phyloP scores from a whole-genome alignment of 768 basidiomycete species.

The Pulveroboletus sp. region DNA sequence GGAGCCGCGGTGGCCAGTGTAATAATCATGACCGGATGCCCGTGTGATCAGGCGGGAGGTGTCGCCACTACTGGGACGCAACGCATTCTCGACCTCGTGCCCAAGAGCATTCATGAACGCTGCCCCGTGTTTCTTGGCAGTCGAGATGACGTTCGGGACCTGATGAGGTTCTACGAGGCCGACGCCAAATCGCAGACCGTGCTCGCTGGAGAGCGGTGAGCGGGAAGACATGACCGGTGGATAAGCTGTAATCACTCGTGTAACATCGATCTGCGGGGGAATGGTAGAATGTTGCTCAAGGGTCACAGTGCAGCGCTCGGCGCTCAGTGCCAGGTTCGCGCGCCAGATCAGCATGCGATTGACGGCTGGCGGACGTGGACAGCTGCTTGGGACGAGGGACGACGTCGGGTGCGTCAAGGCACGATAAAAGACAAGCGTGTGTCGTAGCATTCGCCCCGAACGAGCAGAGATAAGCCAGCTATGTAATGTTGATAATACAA shows the following conservation, averaged over 20 bases:
- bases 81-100: constrained; percentile 87
- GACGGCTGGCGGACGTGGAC: neutral
- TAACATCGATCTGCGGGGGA: neutral
- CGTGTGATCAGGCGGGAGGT: constrained; percentile 72
- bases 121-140: constrained; percentile 92
- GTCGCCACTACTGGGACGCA: constrained; percentile 93
- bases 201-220: neutral
- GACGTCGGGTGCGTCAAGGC: neutral
- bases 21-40: neutral
- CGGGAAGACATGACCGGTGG: neutral
- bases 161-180: constrained; percentile 77
- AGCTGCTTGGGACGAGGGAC: too few relatives aligned
- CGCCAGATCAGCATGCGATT: neutral
- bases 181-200: constrained; percentile 20
- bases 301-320: too few relatives aligned
- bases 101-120: constrained; percentile 85
- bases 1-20: neutral
- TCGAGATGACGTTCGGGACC: constrained; percentile 87
- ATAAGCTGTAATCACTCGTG: constrained; percentile 3
- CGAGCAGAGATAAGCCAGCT: neutral
- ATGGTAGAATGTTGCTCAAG: neutral
- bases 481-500: constrained; percentile 23
- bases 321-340: neutral
- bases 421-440: neutral
- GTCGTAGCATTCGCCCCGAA: neutral